Base-by-base conservation (phyloP, 495 filamentous ascomycete genomes). In the Podospora comata region DNA sequence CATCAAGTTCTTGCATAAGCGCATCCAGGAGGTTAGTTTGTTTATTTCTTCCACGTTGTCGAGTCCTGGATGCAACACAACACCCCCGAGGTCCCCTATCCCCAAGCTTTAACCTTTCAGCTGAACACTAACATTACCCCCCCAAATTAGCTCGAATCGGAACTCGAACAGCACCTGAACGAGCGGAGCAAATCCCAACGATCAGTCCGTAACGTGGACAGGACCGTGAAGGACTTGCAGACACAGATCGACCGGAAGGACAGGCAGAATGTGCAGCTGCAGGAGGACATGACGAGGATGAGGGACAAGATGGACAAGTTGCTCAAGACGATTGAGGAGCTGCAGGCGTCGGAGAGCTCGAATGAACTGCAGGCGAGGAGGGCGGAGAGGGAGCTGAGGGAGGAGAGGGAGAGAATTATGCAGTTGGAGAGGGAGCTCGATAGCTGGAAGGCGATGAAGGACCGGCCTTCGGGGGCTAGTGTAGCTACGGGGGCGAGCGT, bases 201-300 rank as follows among this genome's bases (percentile, higher is more conserved):
- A 62, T 93, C 91, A 48, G 86, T 92, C 28, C 94, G 95, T 72
- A 97, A 96, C 75, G 89, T 97, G 58, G 95, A 99, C 79, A 93
- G 95, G 65, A 94, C 90, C 1, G 93, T 99, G 69, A 92, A 92
- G 73, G 96, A 98, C 77, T 86, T 99, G 16, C 91, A 98, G 79
- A 85, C 89, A 15, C 95, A 98, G 79, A 91, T 99, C 73, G 92
- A 97, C 18, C 90, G 95, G 67, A 89, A 91, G 57, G 96, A 97
- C 58, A 97, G 96, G 79, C 87, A 89, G 62, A 90, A 91, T 67
- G 71, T 79, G 2, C 90, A 94, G 75, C 84, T 98, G 19, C 83
- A 85, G 70, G 93, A 97, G 34, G 95, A 98, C 67, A 80, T 97
- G 60, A 80, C 81, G 63, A 91, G 93, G 71, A 85, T 90, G 71